Base-by-base conservation (phyloP, 306 rosid genomes). In the Cucumis sativus region DNA sequence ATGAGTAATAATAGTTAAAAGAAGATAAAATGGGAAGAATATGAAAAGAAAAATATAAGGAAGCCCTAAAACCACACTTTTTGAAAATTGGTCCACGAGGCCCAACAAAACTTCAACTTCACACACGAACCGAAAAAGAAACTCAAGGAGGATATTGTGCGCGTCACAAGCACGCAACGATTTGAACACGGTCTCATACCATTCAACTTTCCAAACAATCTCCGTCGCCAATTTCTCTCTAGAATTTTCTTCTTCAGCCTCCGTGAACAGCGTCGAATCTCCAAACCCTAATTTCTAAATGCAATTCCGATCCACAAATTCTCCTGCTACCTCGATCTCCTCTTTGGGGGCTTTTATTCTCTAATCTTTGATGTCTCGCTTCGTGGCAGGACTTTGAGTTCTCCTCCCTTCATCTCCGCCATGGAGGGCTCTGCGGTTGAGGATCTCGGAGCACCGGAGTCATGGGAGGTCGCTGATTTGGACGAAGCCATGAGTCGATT, bases 381-480 rank as follows among this genome's bases (percentile, higher is more conserved):
- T 30, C 28, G 62, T 37, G 55, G 18, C 65, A 37, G 23, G 7
- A 21, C 33, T 43, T 7, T 56, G 33, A 23, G 41, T 74, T 71
- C 45, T 72, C 76, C 56, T 57, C 54, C 62, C 55, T 66, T 66
- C 18, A 33, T 65, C 45, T 25, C 78, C 82, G 87, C 88, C 79
- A 95, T 90, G 98, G 97, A 86, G 90, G 95, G 93, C 93, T 90
- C 96, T 88, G 88, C 82, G 78, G 91, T 79, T 65, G 95, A 90
- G 73, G 98, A 94, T 85, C 86, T 84, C 81, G 92, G 93, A 88
- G 97, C 99, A 82, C 99, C 97, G 25, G 97, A 92, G 78, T 88
- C 97, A 77, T 92, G 97, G 99, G 99, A 95, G 91, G 90, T 86
- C 69, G 88, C 97, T 45, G 93, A 90, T 84, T 86, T 95, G 86